Base-by-base conservation (phyloP, 1,139 yeast genomes). In the Debaryomyces psychrophilus region DNA sequence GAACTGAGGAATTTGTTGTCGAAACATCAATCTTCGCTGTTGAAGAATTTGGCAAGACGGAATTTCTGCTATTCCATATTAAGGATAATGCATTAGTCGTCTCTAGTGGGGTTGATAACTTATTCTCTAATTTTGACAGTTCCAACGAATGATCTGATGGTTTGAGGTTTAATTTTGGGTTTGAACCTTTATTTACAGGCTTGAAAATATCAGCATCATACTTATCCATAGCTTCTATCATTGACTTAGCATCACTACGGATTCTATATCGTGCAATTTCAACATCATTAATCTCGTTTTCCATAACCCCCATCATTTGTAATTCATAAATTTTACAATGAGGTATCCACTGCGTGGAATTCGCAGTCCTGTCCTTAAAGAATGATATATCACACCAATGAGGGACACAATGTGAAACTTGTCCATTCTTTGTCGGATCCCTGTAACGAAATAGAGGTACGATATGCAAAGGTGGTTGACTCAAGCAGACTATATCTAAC, bases 271-370 rank as follows among this genome's bases (percentile, higher is more conserved):
- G 73, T 31, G 82, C 84, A 22, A 89, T 79, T 12, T 82, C 76
- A 28, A 85, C 79, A 7, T 84, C 80, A 53, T 82, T 82, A 43
- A 84, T 74, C 58, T 92, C 97, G 56, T 87, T 89, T 56, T 92
- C 98, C 86, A 92, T 90, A 5, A 92, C 81, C 0, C 98, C 99
- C 96, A 92, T 92, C 98, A 93, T 95, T 63, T 93, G 99, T 18
- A 95, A 69, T 57, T 92, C 98, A 62, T 93, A 92, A 42, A 95
- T 90, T 59, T 90, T 90, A 64, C 97, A 90, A 29, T 95, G 73
- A 1, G 99, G 97, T 23, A 86, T 80, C 97, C 98, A 93, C 55
- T 85, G 88, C 36, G 75, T 74, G 14, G 74, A 66, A 15, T 64
- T 70, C 15, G 69, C 68, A n/a, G 73, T 62, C 9, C 57, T 55